Base-by-base conservation (phyloP, 1,284 basidiomycete species). In the Prillingera fragicola region DNA sequence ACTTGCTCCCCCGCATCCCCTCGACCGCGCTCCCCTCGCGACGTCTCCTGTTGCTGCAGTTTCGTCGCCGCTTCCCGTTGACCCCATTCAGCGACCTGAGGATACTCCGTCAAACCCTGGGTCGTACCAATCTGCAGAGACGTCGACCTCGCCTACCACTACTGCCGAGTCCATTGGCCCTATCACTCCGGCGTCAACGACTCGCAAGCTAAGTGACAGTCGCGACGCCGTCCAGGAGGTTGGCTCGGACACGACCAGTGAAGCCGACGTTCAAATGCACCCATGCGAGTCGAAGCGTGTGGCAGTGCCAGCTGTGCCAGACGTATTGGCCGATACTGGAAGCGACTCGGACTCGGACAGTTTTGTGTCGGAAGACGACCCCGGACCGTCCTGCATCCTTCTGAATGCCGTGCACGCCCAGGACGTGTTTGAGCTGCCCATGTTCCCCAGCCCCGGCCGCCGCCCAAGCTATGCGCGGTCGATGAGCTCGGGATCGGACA, bases 361-460 rank as follows among this genome's bases (percentile, higher is more conserved):
- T 21, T 46, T 43, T 37, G 37, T 48, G 25, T 43, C 43, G 14
- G 55, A 60, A 9, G 54, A 59, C 19, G 61, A 66, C 19, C 34
- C 44, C 5, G 47, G 54, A n/a, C 66, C 65, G 7, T 56, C 54
- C 15, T 63, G 62, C 38, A 60, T 71, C 19, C 51, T 72, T 23
- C 57, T 67, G 42, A 70, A 70, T 44, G 61, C 69, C 7, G 50
- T 70, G 5, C 65, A 66, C 40, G 65, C 62, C 1, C 60, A 63
- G 33, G 67, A 70, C 33, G 52, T 70, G n/a, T 65, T 72, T 33
- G 62, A 70, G 22, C 48, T 72, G 27, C 63, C 62, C 0, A 56
- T 48, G 46, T 53, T 57, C 40, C 50, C 50, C 3, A 24, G 22
- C n/a, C 43, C 43, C 4, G 50, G 50, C 17, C 43, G 46, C 18